A percentile compares a stretch with the other conserved stretches of the same genome.
Conservation (phyloP, 2,329 filamentous ascomycete genomes). For the Pseudogymnoascus sp. region DNA sequence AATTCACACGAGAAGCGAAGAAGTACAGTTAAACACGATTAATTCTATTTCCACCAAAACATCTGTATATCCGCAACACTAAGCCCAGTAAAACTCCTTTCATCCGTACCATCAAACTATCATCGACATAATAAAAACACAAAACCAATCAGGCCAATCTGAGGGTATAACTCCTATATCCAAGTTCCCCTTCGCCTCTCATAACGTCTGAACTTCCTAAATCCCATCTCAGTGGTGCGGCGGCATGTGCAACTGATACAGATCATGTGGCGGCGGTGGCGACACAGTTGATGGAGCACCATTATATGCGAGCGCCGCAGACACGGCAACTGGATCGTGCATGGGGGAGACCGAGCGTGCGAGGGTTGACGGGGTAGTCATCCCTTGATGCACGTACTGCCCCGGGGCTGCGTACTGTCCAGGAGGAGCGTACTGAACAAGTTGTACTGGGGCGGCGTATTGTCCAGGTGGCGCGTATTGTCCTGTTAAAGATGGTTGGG, state of each 20-base stretch:
- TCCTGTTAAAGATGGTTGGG: neutral
- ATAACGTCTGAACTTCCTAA: neutral
- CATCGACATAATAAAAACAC: neutral
- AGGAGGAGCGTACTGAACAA: neutral
- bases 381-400: neutral
- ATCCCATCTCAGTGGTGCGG: neutral
- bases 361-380: neutral
- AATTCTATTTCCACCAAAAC: neutral
- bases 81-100: neutral
- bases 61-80: neutral
- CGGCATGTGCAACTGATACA: neutral
- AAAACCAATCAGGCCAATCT: neutral
- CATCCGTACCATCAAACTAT: neutral
- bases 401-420: neutral
- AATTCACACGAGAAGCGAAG: neutral
- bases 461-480: neutral
- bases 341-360: neutral
- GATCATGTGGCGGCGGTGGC: neutral
- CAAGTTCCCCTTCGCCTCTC: neutral
- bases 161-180: neutral
- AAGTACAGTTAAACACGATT: neutral
- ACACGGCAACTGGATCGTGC: neutral
- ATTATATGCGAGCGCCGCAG: neutral
- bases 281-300: neutral
- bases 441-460: neutral